phyloP scores from a whole-genome alignment of 306 rosid species.

The Cucurbita maxima region DNA sequence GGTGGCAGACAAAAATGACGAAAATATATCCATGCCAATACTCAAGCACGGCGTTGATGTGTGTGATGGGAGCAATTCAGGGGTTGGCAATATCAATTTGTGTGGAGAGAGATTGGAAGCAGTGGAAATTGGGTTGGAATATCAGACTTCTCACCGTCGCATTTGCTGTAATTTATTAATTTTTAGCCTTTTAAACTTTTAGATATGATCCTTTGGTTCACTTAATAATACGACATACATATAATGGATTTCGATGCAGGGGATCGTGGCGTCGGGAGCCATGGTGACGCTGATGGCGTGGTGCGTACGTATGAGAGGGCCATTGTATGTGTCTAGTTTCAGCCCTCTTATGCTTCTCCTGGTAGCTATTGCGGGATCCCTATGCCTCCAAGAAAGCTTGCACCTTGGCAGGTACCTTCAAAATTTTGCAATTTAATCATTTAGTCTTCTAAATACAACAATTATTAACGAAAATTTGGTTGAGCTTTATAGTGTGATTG shows the following conservation, averaged over 20 bases:
- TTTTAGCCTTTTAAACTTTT: not conserved
- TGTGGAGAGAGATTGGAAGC: constrained; percentile 38
- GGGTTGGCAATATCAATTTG: constrained; percentile 27
- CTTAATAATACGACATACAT: no score
- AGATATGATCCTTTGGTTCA: no score
- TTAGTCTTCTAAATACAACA: not conserved
- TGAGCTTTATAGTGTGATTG: constrained; percentile 9
- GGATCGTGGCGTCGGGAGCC: constrained; percentile 28
- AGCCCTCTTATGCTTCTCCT: constrained; percentile 34
- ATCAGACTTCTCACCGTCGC: constrained; percentile 43
- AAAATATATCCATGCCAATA: constrained; percentile 35
- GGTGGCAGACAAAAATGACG: constrained; percentile 39
- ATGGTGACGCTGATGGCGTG: constrained; percentile 14
- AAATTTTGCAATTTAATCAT: no score
- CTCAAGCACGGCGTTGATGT: constrained; percentile 24
- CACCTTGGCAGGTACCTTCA: constrained; percentile 36
- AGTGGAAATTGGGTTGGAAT: constrained; percentile 55
- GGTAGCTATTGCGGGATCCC: constrained; percentile 28
- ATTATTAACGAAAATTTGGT: not conserved
- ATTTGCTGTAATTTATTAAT: constrained; percentile 24
- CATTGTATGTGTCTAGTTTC: constrained; percentile 35
- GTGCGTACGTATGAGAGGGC: constrained; percentile 36
- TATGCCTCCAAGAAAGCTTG: constrained; percentile 23
- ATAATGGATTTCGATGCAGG: constrained; percentile 13
- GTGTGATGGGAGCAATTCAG: constrained; percentile 35